phyloP scores from a whole-genome alignment of 176 grass and related monocot species.

The Ananas comosus region DNA sequence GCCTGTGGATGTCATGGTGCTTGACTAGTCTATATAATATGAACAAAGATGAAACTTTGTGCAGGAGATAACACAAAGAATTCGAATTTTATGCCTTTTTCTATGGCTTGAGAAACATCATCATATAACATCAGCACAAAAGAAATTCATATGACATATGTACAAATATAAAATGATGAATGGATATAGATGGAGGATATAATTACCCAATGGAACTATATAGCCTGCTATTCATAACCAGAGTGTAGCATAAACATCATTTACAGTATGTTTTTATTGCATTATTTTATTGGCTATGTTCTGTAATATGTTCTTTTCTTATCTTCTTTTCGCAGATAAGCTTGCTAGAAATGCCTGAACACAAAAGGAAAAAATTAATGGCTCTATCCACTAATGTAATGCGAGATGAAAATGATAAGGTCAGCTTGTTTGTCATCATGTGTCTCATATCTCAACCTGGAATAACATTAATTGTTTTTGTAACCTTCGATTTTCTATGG shows the following conservation, averaged over 20 bases:
- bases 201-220: too few species aligned
- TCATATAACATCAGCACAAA: too few species aligned
- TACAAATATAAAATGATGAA: too few species aligned
- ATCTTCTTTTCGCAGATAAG: slow-evolving; percentile 61
- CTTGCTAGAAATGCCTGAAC: slow-evolving; percentile 82
- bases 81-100: too few species aligned
- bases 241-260: background rate
- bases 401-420: slow-evolving; percentile 78
- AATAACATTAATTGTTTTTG: background rate
- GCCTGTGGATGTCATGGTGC: too few species aligned
- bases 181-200: too few species aligned
- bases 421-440: slow-evolving; percentile 18
- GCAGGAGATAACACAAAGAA: too few species aligned
- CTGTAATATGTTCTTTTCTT: background rate
- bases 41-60: too few species aligned
- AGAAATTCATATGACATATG: too few species aligned
- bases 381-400: slow-evolving; percentile 78
- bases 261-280: background rate
- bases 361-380: slow-evolving; percentile 61
- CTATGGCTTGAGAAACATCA: too few species aligned
- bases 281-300: background rate
- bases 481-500: background rate
- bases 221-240: too few species aligned
- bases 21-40: too few species aligned
- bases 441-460: background rate